phyloP scores from a whole-genome alignment of 306 rosid species.

The Vicia faba region DNA sequence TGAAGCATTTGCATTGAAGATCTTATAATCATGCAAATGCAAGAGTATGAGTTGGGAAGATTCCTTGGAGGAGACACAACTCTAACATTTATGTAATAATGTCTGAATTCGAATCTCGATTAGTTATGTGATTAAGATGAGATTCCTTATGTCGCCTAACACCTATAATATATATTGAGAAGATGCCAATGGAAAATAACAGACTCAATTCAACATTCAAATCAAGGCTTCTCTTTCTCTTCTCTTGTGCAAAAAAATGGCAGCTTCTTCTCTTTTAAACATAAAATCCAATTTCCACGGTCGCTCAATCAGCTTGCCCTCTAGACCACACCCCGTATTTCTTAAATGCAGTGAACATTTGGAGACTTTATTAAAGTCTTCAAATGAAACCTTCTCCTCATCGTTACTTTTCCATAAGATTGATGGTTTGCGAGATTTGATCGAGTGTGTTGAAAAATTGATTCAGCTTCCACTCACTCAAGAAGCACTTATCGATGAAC shows the following conservation, averaged over 20 bases:
- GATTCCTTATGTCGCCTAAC: not conserved
- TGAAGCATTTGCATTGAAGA: conserved; percentile 22
- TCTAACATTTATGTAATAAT: not conserved
- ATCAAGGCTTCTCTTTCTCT: not conserved
- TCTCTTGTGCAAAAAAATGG: conserved; percentile 1
- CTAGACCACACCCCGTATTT: conserved; percentile 37
- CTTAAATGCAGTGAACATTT: conserved; percentile 1
- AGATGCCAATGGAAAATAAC: not conserved
- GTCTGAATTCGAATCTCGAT: conserved; percentile 34
- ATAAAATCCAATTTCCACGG: conserved; percentile 13
- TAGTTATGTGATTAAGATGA: not conserved
- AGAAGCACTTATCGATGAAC: conserved; percentile 16
- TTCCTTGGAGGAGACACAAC: conserved; percentile 16
- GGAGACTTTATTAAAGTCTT: not conserved
- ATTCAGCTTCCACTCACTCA: conserved; percentile 27
- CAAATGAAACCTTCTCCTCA: not conserved
- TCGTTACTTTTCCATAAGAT: conserved; percentile 25
- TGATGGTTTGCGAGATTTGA: conserved; percentile 26
- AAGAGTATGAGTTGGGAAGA: conserved; percentile 33
- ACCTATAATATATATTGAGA: not conserved
- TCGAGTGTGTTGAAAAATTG: conserved; percentile 29
- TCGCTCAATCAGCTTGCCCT: conserved; percentile 39
- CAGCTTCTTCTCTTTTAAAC: not conserved
- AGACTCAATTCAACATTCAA: not conserved
- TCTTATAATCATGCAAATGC: conserved; percentile 9